A percentile compares a stretch with the other conserved stretches of the same genome.
Conservation (phyloP, 345 rosid species). For the Acer yangbiense region DNA sequence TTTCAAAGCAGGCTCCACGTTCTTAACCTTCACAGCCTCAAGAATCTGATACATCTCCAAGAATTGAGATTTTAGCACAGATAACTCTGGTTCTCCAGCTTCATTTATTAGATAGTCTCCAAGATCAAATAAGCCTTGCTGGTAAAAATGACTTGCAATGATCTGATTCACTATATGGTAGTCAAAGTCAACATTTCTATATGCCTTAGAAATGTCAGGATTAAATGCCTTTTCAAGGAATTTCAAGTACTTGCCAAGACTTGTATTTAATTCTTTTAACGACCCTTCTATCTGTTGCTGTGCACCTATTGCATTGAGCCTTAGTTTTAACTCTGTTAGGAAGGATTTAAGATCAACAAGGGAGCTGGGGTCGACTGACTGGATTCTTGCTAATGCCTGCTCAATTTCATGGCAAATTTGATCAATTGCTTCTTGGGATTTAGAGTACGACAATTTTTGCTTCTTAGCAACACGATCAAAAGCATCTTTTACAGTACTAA, state of each 20-base stretch:
- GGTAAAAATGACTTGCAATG: slow-evolving; percentile 66
- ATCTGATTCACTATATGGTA: slow-evolving; percentile 54
- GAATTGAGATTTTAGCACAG: slow-evolving; percentile 47
- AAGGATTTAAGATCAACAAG: slow-evolving; percentile 39
- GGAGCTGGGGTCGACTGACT: slow-evolving; percentile 27
- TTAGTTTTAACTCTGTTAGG: slow-evolving; percentile 50
- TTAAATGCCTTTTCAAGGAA: slow-evolving; percentile 55
- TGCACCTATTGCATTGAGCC: slow-evolving; percentile 49
- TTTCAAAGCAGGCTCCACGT: slow-evolving; percentile 71
- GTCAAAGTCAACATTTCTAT: slow-evolving; percentile 66
- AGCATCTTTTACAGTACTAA: slow-evolving; percentile 50
- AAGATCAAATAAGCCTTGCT: slow-evolving; percentile 73
- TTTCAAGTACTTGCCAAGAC: slow-evolving; percentile 58
- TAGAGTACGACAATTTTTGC: slow-evolving; percentile 58
- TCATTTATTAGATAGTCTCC: slow-evolving; percentile 75
- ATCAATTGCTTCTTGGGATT: slow-evolving; percentile 51
- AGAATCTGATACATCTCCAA: slow-evolving; percentile 55
- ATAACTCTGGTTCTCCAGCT: slow-evolving; percentile 52
- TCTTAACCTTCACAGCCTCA: slow-evolving; percentile 53
- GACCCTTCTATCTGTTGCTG: slow-evolving; percentile 55
- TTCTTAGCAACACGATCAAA: slow-evolving; percentile 66
- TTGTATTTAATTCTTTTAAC: slow-evolving; percentile 55
- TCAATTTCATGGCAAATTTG: slow-evolving; percentile 49
- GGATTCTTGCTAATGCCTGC: slow-evolving; percentile 48
- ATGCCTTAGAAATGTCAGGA: slow-evolving; percentile 73